Evolutionary conservation across 2,329 filamentous ascomycete species (phyloP).

Genomic region (Westerdykella sp.): DNA sequence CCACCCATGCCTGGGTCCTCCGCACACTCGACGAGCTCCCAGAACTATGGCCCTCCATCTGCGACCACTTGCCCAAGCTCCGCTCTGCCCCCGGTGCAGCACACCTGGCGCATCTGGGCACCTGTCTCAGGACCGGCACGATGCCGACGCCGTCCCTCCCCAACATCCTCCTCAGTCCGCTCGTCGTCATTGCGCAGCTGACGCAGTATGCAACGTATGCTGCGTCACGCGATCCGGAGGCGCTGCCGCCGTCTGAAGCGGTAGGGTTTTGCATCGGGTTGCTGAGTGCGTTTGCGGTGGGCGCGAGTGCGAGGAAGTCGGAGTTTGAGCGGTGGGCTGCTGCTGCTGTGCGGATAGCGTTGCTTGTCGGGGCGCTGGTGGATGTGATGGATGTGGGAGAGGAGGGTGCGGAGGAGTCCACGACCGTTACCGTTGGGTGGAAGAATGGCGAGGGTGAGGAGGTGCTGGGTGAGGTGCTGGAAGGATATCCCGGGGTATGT

Average conservation of each 20-base stretch:
- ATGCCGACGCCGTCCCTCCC: constrained; percentile 4
- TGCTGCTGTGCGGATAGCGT: constrained; percentile 1
- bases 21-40: too few species aligned
- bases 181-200: constrained; percentile 38
- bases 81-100: too few species aligned
- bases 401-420: too few species aligned
- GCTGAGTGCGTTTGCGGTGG: constrained; percentile 2
- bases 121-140: too few species aligned
- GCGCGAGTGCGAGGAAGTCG: background rate
- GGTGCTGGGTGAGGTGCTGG: too few species aligned
- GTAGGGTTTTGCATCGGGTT: constrained; percentile 8
- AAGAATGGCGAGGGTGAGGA: too few species aligned
- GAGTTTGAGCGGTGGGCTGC: constrained; percentile 1
- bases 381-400: background rate
- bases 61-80: too few species aligned
- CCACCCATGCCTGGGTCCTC: too few species aligned
- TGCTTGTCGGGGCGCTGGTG: constrained; percentile 6
- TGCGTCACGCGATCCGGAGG: constrained; percentile 1
- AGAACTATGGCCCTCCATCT: too few species aligned
- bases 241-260: background rate
- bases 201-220: constrained; percentile 28
- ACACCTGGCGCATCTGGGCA: too few species aligned
- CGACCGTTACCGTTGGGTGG: too few species aligned
- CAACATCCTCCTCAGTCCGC: constrained; percentile 33
- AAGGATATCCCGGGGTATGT: too few species aligned